Conservation (phyloP, 495 filamentous ascomycete species). For the Antarctomyces pellizariae region DNA sequence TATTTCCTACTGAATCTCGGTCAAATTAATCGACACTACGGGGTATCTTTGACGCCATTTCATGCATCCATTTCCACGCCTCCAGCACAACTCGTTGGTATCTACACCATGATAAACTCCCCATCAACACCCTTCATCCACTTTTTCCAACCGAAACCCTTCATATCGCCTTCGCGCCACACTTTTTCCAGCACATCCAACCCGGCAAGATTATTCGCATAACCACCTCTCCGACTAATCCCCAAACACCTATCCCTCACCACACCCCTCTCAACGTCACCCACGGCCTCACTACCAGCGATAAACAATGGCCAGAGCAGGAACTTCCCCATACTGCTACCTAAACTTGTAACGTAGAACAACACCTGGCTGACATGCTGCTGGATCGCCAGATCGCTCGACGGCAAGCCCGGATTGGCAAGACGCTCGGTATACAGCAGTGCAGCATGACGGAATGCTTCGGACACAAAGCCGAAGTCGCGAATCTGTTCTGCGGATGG, state of each 20-base stretch:
- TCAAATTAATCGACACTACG: too few relatives aligned
- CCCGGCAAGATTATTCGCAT: constrained; percentile 76
- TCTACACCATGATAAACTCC: constrained; percentile 78
- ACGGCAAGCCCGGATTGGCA: constrained; percentile 51
- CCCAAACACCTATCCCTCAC: constrained; percentile 62
- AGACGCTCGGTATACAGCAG: constrained; percentile 82
- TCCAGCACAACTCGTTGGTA: too few relatives aligned
- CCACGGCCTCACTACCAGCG: constrained; percentile 72
- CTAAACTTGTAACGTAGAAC: constrained; percentile 55
- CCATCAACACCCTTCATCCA: constrained; percentile 56
- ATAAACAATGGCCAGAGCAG: constrained; percentile 90
- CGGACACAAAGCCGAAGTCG: constrained; percentile 40
- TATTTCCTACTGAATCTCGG: too few relatives aligned
- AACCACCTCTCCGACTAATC: constrained; percentile 69
- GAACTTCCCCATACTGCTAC: constrained; percentile 51
- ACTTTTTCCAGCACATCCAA: constrained; percentile 68
- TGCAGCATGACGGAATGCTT: constrained; percentile 74
- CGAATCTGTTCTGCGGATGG: constrained; percentile 23
- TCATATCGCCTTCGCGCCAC: constrained; percentile 37
- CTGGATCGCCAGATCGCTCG: constrained; percentile 58
- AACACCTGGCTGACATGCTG: constrained; percentile 59
- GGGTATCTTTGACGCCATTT: constrained; percentile 1
- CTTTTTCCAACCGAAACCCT: constrained; percentile 47
- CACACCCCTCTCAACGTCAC: constrained; percentile 50
- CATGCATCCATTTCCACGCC: not conserved